Base-by-base conservation (phyloP, 108 stramenopile genomes). In the Skeletonema marinoi region DNA sequence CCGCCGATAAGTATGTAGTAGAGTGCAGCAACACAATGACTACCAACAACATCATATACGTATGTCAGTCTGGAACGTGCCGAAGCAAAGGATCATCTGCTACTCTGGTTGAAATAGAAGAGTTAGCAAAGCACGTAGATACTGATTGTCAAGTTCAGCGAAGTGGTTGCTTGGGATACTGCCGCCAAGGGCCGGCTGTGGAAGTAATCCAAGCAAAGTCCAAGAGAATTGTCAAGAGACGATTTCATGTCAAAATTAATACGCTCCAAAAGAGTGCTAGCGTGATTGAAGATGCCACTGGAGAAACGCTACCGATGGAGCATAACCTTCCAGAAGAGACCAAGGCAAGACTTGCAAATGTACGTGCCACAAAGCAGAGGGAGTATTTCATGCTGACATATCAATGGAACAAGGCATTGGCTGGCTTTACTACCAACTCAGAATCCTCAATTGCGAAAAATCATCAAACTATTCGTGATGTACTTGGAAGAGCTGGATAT, bases 371-470 rank as follows among this genome's bases (percentile, higher is more conserved):
- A 16, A 38, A 56, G 9, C 31, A 21, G 48, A 32, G 75, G 3
- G 48, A 75, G 44, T 31, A 35, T 66, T 31, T 42, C 5, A 10
- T 21, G 13, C 16, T 11, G 8, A 32, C 32, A 32, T 60, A 75
- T 68, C 66, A 70, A 32, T 75, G 75, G 75, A 75, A 75, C 32
- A 58, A 25, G 25, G 75, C 75, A 4, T 66, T 75, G 19, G 13
- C 12, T 30, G 19, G 63, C 33, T 32, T 65, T 16, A 17, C n/a
- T 9, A 11, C 39, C 0, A 39, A 1, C 11, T 9, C 10, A 11
- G 75, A 56, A 19, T 42, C 46, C 51, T 32, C 48, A n/a, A 39
- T 11, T 39, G 11, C 10, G 39, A 39, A 39, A 10, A 8, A 39
- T 39, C 39, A 1, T 39, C 39, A 39, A 39, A 1, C 9, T 39